These are phyloP conservation scores for Meyerozyma carpophila DNA, from an alignment of 1,139 yeast genomes.

Conservation along the genomic window DNA sequence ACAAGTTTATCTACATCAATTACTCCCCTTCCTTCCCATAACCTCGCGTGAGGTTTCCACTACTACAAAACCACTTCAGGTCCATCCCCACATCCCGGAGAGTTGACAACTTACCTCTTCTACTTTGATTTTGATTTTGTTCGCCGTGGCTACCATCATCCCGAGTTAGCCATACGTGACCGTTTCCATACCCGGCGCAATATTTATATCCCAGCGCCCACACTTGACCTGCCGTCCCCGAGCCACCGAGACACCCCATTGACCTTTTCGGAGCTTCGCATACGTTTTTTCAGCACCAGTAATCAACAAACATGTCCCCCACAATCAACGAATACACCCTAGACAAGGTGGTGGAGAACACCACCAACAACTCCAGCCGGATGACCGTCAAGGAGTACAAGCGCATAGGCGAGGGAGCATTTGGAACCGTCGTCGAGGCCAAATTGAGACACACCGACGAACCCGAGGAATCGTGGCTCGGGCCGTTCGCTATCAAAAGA, in stretches of 20 bases:
- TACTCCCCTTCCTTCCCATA: background rate
- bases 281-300: no score
- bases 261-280: no score
- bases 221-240: no score
- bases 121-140: background rate
- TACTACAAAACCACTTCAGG: background rate
- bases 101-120: background rate
- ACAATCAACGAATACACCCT: slow-evolving; percentile 22
- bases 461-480: slow-evolving; percentile 46
- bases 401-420: slow-evolving; percentile 79
- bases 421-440: slow-evolving; percentile 79
- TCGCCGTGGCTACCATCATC: background rate
- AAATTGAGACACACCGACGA: slow-evolving; percentile 35
- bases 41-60: background rate
- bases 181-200: no score
- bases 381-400: slow-evolving; percentile 70
- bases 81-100: background rate
- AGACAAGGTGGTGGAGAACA: slow-evolving; percentile 60
- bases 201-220: no score
- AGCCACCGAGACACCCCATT: no score
- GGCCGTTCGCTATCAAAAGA: slow-evolving; percentile 77
- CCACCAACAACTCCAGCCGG: slow-evolving; percentile 45
- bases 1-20: background rate
- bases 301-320: background rate
- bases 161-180: no score